Evolutionary conservation across 2,329 filamentous ascomycete species (phyloP), one percentile per base, ranked within the genome.

Genomic region (Coniochaeta sp.): DNA sequence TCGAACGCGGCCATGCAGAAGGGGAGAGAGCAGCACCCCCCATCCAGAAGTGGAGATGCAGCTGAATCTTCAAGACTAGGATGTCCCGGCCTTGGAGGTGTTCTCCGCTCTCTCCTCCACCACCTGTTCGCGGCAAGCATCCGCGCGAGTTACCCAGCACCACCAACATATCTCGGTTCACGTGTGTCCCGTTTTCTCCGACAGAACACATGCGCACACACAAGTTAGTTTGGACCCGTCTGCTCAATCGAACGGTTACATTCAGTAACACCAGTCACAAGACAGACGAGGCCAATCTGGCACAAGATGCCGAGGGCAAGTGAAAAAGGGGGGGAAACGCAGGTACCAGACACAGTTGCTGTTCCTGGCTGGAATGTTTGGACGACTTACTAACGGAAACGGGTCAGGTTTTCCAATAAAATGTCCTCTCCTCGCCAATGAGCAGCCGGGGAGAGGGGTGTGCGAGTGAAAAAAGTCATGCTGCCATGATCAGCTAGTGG

Each of bases 351-450:
- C 3, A 48, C 45, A 42, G 38, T 42, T 42, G 6, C 38, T 26
- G 38, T 42, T 42, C 38, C 38, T 46, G 45, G 20, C 18, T 48
- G 45, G 45, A 48, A 48, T 48, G 45, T 48, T 48, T 48, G 45
- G 14, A 30, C 45, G 27, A 28, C 2, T 18, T n/a, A 28, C 24
- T 48, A 31, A 28, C 45, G 45, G 28, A 48, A 48, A 48, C 26
- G 18, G 45, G 26, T 42, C n/a, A 13, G 45, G 12, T 48, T 31
- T 28, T 6, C 26, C 45, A 48, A 48, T 48, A 48, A 38, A 48
- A 48, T 31, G 45, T 20, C n/a, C 26, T 48, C 26, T n/a, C n/a
- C n/a, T n/a, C n/a, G n/a, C n/a, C n/a, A n/a, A n/a, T n/a, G n/a
- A n/a, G n/a, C n/a, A n/a, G n/a, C n/a, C n/a, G n/a, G n/a, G n/a